Base-by-base conservation (phyloP, 1,284 basidiomycete species). In the Ganoderma sinense region DNA sequence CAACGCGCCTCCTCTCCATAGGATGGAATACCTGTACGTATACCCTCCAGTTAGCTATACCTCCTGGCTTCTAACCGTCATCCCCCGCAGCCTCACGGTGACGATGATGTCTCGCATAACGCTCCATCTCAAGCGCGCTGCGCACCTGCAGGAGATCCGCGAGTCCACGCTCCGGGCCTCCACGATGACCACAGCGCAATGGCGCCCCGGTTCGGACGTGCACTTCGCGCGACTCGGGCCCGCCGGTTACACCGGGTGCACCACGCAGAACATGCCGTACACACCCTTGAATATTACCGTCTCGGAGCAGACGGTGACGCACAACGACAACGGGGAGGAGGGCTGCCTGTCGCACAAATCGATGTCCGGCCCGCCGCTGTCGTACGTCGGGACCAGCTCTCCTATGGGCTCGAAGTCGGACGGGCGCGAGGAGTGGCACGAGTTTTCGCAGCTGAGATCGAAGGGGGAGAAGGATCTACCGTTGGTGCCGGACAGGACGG, bases 101-200 rank as follows among this genome's bases (percentile, higher is more conserved):
- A 81, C 85, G 2, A 87, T 87, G 85, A 86, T 87, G 84, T 85
- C 84, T 1, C 80, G 86, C 39, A 86, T 88, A 59, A 87, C 85
- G 0, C 78, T 88, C 16, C 84, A 82, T 68, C 80, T 87, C 2
- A 82, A 79, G 69, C 65, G 18, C 64, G 51, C 60, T 40, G 63
- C 16, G 2, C 40, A 26, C 58, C 7, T 18, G 11, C 33, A 60
- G 10, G 58, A 60, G 20, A 6, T 20, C n/a, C 58, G 10, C 40
- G 18, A 39, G 58, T 8, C 26, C 6, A 6, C 43, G 53, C 11
- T 63, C 41, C 43, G 68, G 64, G 33, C 36, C 2, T 60, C 55
- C 16, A 33, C 31, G 29, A 58, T 58, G 29, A 58, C 36, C n/a
- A 23, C 36, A 0, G n/a, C 33, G n/a, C n/a, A n/a, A 20, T n/a